Conservation (phyloP, 164 flowering plant genomes). For the Sextonia rubra region DNA sequence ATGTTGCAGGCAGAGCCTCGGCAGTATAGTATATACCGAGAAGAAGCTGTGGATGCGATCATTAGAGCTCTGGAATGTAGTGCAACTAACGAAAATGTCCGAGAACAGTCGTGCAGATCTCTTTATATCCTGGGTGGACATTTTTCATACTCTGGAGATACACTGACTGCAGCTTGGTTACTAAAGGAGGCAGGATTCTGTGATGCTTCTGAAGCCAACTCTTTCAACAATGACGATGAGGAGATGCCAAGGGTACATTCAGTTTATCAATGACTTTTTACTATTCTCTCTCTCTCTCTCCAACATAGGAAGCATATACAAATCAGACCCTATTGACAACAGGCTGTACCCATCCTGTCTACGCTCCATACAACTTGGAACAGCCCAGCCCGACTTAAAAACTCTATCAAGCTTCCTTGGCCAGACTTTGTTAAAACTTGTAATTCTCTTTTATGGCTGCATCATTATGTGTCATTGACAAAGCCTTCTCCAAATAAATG, state of each 20-base stretch:
- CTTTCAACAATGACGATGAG: constrained; percentile 17
- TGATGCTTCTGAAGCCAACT: constrained; percentile 17
- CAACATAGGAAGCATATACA: not conserved
- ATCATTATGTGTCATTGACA: not conserved
- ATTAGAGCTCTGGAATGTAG: constrained; percentile 42
- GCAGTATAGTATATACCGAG: constrained; percentile 42
- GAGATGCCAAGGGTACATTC: constrained; percentile 25
- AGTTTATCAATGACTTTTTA: not conserved
- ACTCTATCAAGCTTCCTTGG: not conserved
- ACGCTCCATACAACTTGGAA: not conserved
- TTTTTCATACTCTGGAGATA: constrained; percentile 42
- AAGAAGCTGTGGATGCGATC: constrained; percentile 68
- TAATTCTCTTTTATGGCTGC: not conserved
- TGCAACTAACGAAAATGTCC: constrained; percentile 39
- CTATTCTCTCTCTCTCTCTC: not conserved
- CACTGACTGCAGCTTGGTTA: constrained; percentile 40
- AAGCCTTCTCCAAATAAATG: not conserved
- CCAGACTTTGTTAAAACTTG: not conserved
- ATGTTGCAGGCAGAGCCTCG: constrained; percentile 41
- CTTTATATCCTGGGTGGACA: constrained; percentile 53
- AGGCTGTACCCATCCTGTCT: not conserved
- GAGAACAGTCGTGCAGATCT: constrained; percentile 47
- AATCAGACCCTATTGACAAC: not conserved
- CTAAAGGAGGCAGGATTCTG: constrained; percentile 42
- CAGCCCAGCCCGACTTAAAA: not conserved